Evolutionary conservation across 2,329 filamentous ascomycete species (phyloP).

Genomic region (Arachnopeziza araneosa): DNA sequence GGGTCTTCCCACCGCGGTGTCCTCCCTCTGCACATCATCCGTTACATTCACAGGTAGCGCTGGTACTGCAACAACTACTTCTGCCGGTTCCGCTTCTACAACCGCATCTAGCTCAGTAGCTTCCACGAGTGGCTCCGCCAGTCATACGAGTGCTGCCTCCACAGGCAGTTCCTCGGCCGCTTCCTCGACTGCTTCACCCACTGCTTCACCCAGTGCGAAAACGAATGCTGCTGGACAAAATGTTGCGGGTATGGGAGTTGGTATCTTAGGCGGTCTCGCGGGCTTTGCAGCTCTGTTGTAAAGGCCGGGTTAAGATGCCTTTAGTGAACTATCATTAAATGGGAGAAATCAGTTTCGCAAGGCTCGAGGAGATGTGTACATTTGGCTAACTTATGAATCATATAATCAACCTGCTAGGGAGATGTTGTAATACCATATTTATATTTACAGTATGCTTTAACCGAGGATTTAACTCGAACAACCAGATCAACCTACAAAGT

Average conservation of each 20-base stretch:
- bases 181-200: not conserved
- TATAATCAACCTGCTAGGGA: not conserved
- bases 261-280: not conserved
- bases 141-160: not conserved
- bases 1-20: constrained; percentile 20
- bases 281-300: not conserved
- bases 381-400: not conserved
- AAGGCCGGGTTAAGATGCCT: not conserved
- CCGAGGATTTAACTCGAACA: not conserved
- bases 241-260: not conserved
- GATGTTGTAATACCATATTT: not conserved
- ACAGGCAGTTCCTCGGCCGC: not conserved
- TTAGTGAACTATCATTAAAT: not conserved
- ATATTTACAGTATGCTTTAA: not conserved
- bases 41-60: not conserved
- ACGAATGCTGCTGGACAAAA: not conserved
- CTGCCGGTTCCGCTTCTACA: not conserved
- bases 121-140: not conserved
- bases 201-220: not conserved
- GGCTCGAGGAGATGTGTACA: not conserved
- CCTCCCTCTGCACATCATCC: constrained; percentile 7
- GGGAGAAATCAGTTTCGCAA: not conserved
- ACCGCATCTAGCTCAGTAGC: not conserved
- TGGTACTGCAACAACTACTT: not conserved
- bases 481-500: not conserved